These are phyloP conservation scores for Anisogramma anomala DNA, from an alignment of 2,329 filamentous ascomycete genomes.

Conservation along the genomic window DNA sequence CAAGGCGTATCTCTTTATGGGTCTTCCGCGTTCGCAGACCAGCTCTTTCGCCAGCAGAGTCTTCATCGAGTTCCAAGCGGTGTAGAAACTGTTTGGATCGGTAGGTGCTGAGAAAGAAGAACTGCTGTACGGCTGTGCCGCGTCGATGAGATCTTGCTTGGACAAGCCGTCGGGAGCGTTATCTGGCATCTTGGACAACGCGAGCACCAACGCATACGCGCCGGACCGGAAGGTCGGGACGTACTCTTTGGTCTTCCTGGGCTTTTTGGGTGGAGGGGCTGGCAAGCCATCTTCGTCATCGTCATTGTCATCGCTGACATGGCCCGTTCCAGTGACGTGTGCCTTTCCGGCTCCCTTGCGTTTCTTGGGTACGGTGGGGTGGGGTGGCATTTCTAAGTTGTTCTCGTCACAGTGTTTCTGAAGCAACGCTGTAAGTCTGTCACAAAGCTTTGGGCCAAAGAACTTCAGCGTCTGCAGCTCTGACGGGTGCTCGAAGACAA, in stretches of 20 bases:
- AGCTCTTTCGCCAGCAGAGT: conserved; percentile 62
- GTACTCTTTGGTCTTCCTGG: conserved; percentile 52
- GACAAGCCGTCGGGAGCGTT: conserved; percentile 46
- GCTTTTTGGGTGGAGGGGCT: conserved; percentile 41
- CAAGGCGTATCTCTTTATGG: conserved; percentile 54
- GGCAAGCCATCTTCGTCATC: conserved; percentile 26
- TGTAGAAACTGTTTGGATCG: conserved; percentile 60
- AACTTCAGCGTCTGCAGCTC: conserved; percentile 63
- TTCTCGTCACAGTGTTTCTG: conserved; percentile 53
- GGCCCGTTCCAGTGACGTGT: conserved; percentile 20
- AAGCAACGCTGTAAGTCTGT: conserved; percentile 52
- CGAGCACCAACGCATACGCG: conserved; percentile 60
- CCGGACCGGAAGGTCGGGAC: conserved; percentile 64
- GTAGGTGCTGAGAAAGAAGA: conserved; percentile 57
- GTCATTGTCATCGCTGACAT: conserved; percentile 22
- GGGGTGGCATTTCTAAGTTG: conserved; percentile 55
- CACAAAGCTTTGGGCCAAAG: conserved; percentile 60
- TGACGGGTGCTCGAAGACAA: conserved; percentile 59
- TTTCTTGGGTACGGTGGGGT: conserved; percentile 33
- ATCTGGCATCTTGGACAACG: conserved; percentile 48
- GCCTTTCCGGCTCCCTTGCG: conserved; percentile 20
- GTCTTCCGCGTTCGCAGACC: conserved; percentile 59
- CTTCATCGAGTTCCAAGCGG: conserved; percentile 76
- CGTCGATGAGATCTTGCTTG: conserved; percentile 56
- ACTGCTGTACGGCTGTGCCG: conserved; percentile 61